Evolutionary conservation across 2,329 filamentous ascomycete species (phyloP).

Genomic region (Parascedosporium putredinis): DNA sequence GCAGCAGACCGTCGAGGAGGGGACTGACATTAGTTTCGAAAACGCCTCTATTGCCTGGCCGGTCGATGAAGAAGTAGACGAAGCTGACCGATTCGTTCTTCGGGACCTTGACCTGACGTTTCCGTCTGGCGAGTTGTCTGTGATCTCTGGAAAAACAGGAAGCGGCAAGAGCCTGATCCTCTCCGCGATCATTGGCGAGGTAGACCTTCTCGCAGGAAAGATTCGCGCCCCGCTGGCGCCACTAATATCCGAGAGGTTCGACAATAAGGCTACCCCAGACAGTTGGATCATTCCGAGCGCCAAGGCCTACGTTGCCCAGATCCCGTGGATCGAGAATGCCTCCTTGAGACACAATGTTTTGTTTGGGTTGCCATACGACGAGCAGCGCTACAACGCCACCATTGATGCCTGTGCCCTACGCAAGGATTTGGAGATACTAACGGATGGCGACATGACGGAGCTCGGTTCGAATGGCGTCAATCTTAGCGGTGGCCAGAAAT

Average conservation of each 20-base stretch:
- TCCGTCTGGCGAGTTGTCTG: slow-evolving; percentile 56
- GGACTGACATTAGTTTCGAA: slow-evolving; percentile 53
- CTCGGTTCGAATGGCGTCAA: slow-evolving; percentile 60
- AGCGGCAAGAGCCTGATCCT: slow-evolving; percentile 69
- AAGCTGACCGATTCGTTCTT: slow-evolving; percentile 53
- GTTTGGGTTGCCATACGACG: slow-evolving; percentile 62
- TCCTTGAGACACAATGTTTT: slow-evolving; percentile 69
- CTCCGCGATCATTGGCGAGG: slow-evolving; percentile 64
- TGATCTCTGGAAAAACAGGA: slow-evolving; percentile 69
- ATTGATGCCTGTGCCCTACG: slow-evolving; percentile 62
- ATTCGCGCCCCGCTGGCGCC: slow-evolving; percentile 45
- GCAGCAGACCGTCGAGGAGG: slow-evolving; percentile 38
- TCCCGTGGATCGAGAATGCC: slow-evolving; percentile 78
- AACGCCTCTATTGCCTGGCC: slow-evolving; percentile 66
- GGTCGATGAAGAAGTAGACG: slow-evolving; percentile 46
- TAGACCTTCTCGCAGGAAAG: slow-evolving; percentile 54
- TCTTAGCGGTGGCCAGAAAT: slow-evolving; percentile 77
- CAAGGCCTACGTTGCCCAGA: slow-evolving; percentile 68
- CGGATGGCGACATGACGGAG: slow-evolving; percentile 68
- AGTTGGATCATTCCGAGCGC: slow-evolving; percentile 62
- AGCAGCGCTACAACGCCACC: slow-evolving; percentile 60
- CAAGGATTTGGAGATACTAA: slow-evolving; percentile 66
- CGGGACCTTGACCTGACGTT: slow-evolving; percentile 56
- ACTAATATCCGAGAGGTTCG: slow-evolving; percentile 42
- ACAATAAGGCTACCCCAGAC: slow-evolving; percentile 47